Evolutionary conservation across 805 yeast species (phyloP), one percentile per base, ranked within the genome.

Genomic region (Monosporozyma solicola): DNA sequence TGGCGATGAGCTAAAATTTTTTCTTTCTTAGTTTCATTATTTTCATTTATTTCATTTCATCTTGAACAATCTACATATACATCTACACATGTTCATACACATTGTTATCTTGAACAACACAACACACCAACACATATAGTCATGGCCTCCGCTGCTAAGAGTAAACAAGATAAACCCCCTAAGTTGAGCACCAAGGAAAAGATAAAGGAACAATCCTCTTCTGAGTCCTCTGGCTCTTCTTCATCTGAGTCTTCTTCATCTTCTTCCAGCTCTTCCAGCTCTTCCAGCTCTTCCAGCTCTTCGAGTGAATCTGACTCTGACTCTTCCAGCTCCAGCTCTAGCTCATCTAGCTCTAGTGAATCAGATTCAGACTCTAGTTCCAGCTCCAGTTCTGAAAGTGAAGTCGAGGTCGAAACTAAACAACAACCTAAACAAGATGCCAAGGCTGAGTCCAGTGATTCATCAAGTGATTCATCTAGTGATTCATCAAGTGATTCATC

Each of bases 161-260:
- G 20, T 10, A 44, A 50, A 25, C 48, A 53, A 13, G 59, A 53
- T 22, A 57, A 55, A 46, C 58, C 64, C 29, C 70, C 71, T 53
- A 67, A 65, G 50, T 55, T 67, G 52, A 63, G 67, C 49, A 55
- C 54, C 27, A 64, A 64, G 46, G 61, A 50, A 47, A 63, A 61
- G 48, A 54, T 51, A 16, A 56, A 58, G 49, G 58, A 59, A n/a
- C 13, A 35, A 35, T 35, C 39, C 39, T 32, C 35, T 9, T 58
- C 39, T 7, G 39, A 35, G 57, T 52, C 31, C 16, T 54, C 56
- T 7, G 41, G 48, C 15, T 41, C 44, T 4, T 41, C 49, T n/a
- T n/a, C n/a, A n/a, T 53, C 57, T 11, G 51, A 57, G 43, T 55
- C 61, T 22, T 50, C 53, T n/a, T n/a, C n/a, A n/a, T n/a, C n/a